Evolutionary conservation across 805 yeast species (phyloP), one percentile per base, ranked within the genome.

Genomic region (Candida yuanshanica): DNA sequence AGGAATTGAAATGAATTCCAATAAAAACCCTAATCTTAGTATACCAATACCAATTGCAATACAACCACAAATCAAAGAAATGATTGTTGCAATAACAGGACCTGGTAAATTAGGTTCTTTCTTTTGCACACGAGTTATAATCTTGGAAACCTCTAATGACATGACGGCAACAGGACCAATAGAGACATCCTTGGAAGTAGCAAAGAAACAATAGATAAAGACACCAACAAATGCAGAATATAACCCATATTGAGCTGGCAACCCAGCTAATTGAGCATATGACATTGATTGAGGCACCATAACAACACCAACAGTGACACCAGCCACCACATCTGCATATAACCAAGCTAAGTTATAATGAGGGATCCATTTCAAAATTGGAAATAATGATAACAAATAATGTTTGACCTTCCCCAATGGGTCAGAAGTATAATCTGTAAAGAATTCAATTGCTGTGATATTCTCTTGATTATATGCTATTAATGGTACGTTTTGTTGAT

Each of bases 111-210:
- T 59, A 0, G 77, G 71, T 47, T 72, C 69, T 45, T 69, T 73
- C 11, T 51, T 66, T 46, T 76, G 75, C 10, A 89, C 93, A 37
- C 69, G 68, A 21, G 77, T 72, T 41, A 90, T 72, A 42, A 86
- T 88, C 59, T 82, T 85, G 37, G 90, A 81, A 26, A 86, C 88
- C 60, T 88, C 90, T 49, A 79, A 62, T 13, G 95, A 84, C 95
- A 90, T 89, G 43, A 90, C 97, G 11, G 97, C 97, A 27, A 90
- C 97, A 10, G 97, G 97, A 21, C 97, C 97, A 53, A 90, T 89
- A 46, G 95, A 83, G 29, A 90, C 95, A 70, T 90, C 97, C 63
- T 90, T 90, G 20, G 95, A 84, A 12, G 97, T 90, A 12, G 97
- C 97, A 64, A 90, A 90, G 54, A 90, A 75, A 37, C 95, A 83